Base-by-base conservation (phyloP, 768 basidiomycete species). In the Lentinula boryana region DNA sequence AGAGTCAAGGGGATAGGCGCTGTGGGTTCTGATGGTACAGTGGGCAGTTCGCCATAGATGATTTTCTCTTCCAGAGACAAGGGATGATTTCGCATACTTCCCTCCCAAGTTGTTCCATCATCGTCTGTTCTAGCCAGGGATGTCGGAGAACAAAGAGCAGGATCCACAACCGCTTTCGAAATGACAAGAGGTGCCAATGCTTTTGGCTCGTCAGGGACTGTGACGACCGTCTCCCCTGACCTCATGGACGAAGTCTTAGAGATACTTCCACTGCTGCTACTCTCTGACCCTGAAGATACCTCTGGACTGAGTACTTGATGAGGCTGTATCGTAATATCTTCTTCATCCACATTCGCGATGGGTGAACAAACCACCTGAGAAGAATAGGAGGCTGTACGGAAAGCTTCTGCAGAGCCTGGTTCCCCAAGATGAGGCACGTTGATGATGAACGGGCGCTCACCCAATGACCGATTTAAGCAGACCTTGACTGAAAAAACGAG, bases 401-500 rank as follows among this genome's bases (percentile, higher is more conserved):
- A 73, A 70, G 50, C 18, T 33, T 38, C 49, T 6, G 58, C 31
- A 48, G 76, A 68, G 51, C 74, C 77, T 49, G 78, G 71, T 61
- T 83, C 80, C 23, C 77, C 80, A 23, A 71, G 71, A 32, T 71
- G 74, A 16, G 88, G 88, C 31, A 88, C 73, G 64, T 85, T 81
- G 70, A 89, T 80, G 63, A 89, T 72, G 68, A 89, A 86, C 9
- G 85, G 81, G 41, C 80, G 78, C 66, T 87, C 86, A 44, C 81
- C 80, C 12, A 80, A 72, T 21, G 86, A 78, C 55, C 86, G 81
- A 69, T 80, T 84, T 59, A 95, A 73, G 68, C 92, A 95, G 62
- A 88, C 81, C 73, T 89, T 93, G 65, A 95, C 91, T 27, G 91
- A 85, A 7, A 87, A 82, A 44, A 93, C 88, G 71, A 94, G 96